phyloP scores from a whole-genome alignment of 495 filamentous ascomycete genomes.

The Xylaria acuta region DNA sequence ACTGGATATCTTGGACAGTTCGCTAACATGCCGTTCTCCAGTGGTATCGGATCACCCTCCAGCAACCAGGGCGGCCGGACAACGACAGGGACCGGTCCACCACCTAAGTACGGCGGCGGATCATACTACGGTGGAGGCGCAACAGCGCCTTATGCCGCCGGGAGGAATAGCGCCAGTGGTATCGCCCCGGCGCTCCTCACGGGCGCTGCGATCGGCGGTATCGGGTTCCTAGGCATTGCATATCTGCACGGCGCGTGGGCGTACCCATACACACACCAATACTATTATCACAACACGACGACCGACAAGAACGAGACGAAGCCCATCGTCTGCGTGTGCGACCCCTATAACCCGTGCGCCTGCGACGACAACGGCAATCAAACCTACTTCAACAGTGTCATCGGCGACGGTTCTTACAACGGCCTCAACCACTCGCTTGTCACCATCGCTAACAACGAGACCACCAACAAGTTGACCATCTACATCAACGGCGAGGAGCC shows the following conservation, averaged over 20 bases:
- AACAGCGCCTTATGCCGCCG: conserved; percentile 68
- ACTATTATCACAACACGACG: conserved; percentile 66
- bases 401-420: conserved; percentile 68
- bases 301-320: conserved; percentile 67
- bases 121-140: conserved; percentile 83
- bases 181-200: conserved; percentile 62
- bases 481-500: conserved; percentile 85
- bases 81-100: conserved; percentile 67
- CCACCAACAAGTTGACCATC: conserved; percentile 60
- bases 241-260: conserved; percentile 71
- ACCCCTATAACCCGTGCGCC: conserved; percentile 72
- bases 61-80: conserved; percentile 69
- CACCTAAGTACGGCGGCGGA: conserved; percentile 68
- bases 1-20: neutral
- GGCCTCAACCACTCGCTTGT: conserved; percentile 69
- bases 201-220: conserved; percentile 57
- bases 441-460: conserved; percentile 72
- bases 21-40: conserved; percentile 9
- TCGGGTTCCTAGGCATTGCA: conserved; percentile 63
- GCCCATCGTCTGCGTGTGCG: conserved; percentile 77
- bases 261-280: conserved; percentile 70
- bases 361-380: conserved; percentile 74
- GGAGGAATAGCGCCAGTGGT: conserved; percentile 64
- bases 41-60: conserved; percentile 36
- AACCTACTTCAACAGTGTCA: conserved; percentile 61